Percentiles rank a stretch among this genome's conserved stretches.
Evolutionary conservation across 1,284 basidiomycete genomes (phyloP).

Genomic region (Kwoniella shivajii): DNA sequence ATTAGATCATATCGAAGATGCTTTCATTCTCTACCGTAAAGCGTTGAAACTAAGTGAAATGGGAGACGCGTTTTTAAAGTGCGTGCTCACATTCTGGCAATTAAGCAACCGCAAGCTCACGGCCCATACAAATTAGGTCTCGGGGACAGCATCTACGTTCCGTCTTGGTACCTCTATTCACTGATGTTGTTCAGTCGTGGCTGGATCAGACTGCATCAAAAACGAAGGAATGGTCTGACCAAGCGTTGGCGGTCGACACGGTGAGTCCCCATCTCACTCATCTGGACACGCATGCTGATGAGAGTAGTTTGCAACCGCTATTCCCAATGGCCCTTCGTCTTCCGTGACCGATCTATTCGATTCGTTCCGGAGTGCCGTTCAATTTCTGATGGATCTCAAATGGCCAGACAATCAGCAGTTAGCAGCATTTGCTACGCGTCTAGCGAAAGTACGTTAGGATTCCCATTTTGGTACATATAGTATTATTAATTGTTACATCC

Average conservation of each 20-base stretch:
- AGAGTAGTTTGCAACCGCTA: conserved; percentile 78
- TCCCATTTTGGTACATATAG: background rate
- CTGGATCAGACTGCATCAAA: conserved; percentile 84
- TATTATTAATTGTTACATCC: background rate
- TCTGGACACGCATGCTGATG: background rate
- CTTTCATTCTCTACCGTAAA: conserved; percentile 80
- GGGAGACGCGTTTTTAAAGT: conserved; percentile 68
- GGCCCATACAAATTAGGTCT: no score
- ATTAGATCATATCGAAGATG: conserved; percentile 86
- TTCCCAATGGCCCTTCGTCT: conserved; percentile 82
- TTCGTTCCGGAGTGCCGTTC: conserved; percentile 85
- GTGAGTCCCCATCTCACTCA: conserved; percentile 54
- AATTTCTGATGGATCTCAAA: conserved; percentile 82
- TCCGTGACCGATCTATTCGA: conserved; percentile 96
- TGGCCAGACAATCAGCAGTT: conserved; percentile 91
- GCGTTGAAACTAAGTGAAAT: conserved; percentile 64
- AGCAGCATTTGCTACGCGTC: conserved; percentile 82
- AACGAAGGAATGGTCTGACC: conserved; percentile 91
- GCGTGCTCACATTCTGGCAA: conserved; percentile 10
- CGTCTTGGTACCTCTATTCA: conserved; percentile 58
- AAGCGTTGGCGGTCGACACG: conserved; percentile 85
- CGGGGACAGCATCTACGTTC: conserved; percentile 55
- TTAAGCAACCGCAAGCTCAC: conserved; percentile 18
- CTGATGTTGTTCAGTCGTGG: conserved; percentile 88
- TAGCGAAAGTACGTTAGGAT: conserved; percentile 69